Evolutionary conservation across 1,284 basidiomycete species (phyloP).

Genomic region (Ustilago hordei): DNA sequence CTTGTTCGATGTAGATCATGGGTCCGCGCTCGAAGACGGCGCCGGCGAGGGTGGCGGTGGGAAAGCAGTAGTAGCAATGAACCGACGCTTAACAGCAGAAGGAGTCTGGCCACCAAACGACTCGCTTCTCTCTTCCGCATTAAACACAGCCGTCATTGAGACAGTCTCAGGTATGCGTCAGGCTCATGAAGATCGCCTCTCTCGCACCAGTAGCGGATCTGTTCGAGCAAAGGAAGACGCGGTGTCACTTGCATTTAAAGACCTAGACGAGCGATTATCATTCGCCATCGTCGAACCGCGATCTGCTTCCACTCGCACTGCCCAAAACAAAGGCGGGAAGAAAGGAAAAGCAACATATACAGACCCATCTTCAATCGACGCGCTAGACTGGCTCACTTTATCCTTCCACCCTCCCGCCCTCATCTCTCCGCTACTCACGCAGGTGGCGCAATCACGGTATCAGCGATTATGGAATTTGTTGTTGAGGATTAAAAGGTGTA

Average conservation of each 20-base stretch:
- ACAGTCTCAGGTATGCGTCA: slow-evolving; percentile 48
- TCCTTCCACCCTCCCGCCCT: slow-evolving; percentile 58
- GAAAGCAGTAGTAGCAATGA: slow-evolving; percentile 34
- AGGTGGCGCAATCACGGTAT: slow-evolving; percentile 45
- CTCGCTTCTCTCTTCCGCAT: slow-evolving; percentile 39
- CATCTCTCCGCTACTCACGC: slow-evolving; percentile 55
- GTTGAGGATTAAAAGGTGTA: slow-evolving; percentile 50
- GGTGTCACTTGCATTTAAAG: slow-evolving; percentile 44
- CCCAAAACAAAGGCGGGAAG: background rate
- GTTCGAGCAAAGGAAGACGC: slow-evolving; percentile 23
- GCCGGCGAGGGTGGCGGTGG: slow-evolving; percentile 6
- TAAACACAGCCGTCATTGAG: slow-evolving; percentile 58
- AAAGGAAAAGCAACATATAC: slow-evolving; percentile 35
- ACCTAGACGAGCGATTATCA: slow-evolving; percentile 57
- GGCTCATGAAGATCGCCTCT: slow-evolving; percentile 26
- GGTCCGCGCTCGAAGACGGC: slow-evolving; percentile 16
- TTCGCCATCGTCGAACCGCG: slow-evolving; percentile 55
- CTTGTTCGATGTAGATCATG: slow-evolving; percentile 50
- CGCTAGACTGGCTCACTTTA: slow-evolving; percentile 59
- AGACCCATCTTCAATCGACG: slow-evolving; percentile 51
- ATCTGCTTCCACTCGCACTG: background rate
- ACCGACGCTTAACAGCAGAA: slow-evolving; percentile 25
- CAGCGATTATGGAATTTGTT: slow-evolving; percentile 58
- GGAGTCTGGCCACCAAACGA: slow-evolving; percentile 55
- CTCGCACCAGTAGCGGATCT: background rate